phyloP scores from a whole-genome alignment of 208 protist species.

The Phytomonas francai region DNA sequence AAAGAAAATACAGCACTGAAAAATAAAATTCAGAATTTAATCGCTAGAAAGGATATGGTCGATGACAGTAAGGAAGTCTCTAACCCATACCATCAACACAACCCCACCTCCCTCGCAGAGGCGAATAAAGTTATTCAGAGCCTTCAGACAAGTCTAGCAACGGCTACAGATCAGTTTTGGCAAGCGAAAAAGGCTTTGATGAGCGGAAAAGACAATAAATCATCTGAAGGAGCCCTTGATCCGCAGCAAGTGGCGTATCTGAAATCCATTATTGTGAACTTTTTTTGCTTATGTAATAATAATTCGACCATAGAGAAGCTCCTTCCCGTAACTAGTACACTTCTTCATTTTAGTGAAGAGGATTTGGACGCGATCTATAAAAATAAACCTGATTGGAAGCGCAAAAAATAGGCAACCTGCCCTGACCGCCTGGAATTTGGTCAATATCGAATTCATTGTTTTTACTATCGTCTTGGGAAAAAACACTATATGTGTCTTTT shows the following conservation, averaged over 20 bases:
- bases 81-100: no score
- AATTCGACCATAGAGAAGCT: slow-evolving; percentile 37
- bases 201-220: no score
- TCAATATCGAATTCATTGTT: not conserved
- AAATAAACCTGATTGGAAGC: slow-evolving; percentile 34
- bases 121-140: no score
- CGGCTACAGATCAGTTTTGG: slow-evolving; percentile 25
- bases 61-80: no score
- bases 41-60: no score
- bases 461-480: no score
- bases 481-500: no score
- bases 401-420: no score
- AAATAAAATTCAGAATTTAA: not conserved
- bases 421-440: not conserved
- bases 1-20: not conserved
- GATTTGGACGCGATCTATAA: slow-evolving; percentile 43
- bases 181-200: not conserved
- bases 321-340: slow-evolving; percentile 65
- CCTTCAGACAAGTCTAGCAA: no score
- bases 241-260: slow-evolving; percentile 65
- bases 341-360: slow-evolving; percentile 48
- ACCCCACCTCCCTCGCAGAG: no score
- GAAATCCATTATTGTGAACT: slow-evolving; percentile 52
- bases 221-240: slow-evolving; percentile 22
- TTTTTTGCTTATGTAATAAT: slow-evolving; percentile 54